Conservation (phyloP, 2,329 filamentous ascomycete species). For the Zymoseptoria ardabiliae region DNA sequence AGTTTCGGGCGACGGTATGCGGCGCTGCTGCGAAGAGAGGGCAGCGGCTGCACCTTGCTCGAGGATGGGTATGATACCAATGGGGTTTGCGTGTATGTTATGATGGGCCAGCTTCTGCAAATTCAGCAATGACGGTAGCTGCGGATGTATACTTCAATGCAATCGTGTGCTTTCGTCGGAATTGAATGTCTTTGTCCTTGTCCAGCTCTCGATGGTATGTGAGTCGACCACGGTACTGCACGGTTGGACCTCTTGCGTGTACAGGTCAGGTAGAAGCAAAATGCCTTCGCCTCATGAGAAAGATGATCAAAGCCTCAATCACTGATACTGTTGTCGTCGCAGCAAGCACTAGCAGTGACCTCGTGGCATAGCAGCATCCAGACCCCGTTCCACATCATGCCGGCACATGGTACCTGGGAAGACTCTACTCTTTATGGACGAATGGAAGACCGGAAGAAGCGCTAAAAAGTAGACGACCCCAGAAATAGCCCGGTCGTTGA, state of each 20-base stretch:
- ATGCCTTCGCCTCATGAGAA: too few species aligned
- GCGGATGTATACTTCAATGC: constrained; percentile 14
- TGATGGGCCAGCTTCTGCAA: constrained; percentile 12
- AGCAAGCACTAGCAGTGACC: neutral
- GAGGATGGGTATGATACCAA: constrained; percentile 17
- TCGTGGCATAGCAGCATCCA: neutral
- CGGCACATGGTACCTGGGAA: neutral
- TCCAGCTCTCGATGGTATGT: neutral
- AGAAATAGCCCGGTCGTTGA: neutral
- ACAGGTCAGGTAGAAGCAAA: too few species aligned
- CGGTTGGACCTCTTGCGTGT: too few species aligned
- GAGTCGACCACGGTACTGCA: too few species aligned
- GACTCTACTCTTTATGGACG: neutral
- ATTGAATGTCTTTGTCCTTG: neutral
- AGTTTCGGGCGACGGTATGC: constrained; percentile 6
- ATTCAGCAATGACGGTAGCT: constrained; percentile 7
- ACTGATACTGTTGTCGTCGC: too few species aligned
- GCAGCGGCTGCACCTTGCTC: constrained; percentile 15
- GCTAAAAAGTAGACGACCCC: neutral
- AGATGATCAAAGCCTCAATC: too few species aligned
- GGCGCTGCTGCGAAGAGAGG: constrained; percentile 7
- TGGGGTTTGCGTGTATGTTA: constrained; percentile 5
- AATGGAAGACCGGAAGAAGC: constrained; percentile 3
- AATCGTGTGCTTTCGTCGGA: neutral
- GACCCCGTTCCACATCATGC: neutral